Evolutionary conservation across 2,329 filamentous ascomycete species (phyloP).

Genomic region (Diaporthe citrichinensis): DNA sequence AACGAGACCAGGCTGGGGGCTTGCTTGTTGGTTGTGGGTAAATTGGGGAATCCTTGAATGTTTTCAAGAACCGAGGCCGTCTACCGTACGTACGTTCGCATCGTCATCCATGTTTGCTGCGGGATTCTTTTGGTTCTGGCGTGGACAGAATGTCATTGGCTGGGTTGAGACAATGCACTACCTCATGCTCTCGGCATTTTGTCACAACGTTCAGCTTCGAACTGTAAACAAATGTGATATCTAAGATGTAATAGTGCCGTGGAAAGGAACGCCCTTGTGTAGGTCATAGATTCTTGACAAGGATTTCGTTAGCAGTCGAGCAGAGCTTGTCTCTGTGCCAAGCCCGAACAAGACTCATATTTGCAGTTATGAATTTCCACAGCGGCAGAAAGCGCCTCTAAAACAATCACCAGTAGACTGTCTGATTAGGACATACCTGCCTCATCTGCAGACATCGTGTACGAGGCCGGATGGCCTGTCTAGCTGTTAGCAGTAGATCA

Average conservation of each 20-base stretch:
- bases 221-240: neutral
- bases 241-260: neutral
- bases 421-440: neutral
- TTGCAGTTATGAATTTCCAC: neutral
- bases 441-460: neutral
- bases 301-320: neutral
- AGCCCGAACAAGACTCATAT: neutral
- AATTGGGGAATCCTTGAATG: slow-evolving; percentile 12
- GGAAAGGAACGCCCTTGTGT: neutral
- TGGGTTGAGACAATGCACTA: no score
- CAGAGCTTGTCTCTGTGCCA: neutral
- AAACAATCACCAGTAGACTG: neutral
- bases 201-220: neutral
- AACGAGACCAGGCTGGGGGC: neutral
- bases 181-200: no score
- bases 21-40: neutral
- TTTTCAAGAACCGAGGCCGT: neutral
- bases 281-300: neutral
- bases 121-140: neutral
- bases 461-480: neutral
- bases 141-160: no score
- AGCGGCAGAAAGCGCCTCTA: neutral
- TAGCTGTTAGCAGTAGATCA: neutral
- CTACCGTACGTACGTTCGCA: neutral
- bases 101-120: neutral